Conservation (phyloP, 2,329 filamentous ascomycete genomes). For the Beauveria australis region DNA sequence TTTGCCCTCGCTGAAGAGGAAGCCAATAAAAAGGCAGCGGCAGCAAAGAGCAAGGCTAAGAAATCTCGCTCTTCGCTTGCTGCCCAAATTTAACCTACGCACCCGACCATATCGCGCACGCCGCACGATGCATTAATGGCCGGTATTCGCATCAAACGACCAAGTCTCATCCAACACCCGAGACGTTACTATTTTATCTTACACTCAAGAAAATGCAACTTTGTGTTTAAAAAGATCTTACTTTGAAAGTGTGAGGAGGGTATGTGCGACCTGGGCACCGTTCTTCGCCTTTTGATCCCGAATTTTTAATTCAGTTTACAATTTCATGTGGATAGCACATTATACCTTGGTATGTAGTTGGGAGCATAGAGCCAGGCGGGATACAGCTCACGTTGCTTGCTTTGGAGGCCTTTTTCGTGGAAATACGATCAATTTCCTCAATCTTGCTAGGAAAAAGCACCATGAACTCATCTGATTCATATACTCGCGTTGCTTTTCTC, state of each 20-base stretch:
- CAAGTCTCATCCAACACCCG: no score
- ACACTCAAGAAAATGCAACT: background rate
- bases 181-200: background rate
- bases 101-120: background rate
- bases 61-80: conserved; percentile 35
- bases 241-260: background rate
- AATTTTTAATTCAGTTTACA: background rate
- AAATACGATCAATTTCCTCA: background rate
- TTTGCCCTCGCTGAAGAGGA: conserved; percentile 47
- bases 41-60: conserved; percentile 33
- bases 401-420: background rate
- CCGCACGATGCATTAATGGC: no score
- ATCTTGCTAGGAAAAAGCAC: background rate
- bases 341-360: conserved; percentile 1
- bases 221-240: background rate
- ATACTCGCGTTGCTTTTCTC: background rate
- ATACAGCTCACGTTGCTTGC: background rate
- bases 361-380: background rate
- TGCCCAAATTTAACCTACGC: conserved; percentile 13
- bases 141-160: no score
- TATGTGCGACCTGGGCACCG: background rate
- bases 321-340: background rate
- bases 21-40: conserved; percentile 31
- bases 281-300: background rate
- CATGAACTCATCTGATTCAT: background rate